Conservation (phyloP, 495 filamentous ascomycete genomes). For the Hypoxylon subgilvum region DNA sequence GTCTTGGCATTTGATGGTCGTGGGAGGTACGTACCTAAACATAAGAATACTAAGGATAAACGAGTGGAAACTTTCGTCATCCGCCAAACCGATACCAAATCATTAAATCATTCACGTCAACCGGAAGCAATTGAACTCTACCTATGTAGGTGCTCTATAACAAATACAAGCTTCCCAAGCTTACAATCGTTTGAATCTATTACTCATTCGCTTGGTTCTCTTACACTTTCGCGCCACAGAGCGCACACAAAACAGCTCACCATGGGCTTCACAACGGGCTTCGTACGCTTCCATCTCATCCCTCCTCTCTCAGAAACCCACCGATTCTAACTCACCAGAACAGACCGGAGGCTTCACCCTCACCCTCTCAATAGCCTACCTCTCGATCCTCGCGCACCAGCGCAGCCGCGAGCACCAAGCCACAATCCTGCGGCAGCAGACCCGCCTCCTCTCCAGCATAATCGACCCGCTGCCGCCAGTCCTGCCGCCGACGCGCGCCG, state of each 20-base stretch:
- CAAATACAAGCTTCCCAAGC: background rate
- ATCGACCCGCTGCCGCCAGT: slow-evolving; percentile 54
- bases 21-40: too few species aligned
- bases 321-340: slow-evolving; percentile 40
- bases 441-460: slow-evolving; percentile 64
- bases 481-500: slow-evolving; percentile 48
- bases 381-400: slow-evolving; percentile 76
- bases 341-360: slow-evolving; percentile 85
- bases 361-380: slow-evolving; percentile 80
- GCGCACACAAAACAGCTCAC: slow-evolving; percentile 29
- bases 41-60: background rate
- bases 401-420: slow-evolving; percentile 73
- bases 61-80: too few species aligned
- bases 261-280: slow-evolving; percentile 83
- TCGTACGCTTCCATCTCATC: slow-evolving; percentile 60
- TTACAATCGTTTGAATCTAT: background rate
- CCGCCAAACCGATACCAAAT: slow-evolving; percentile 13
- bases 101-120: background rate
- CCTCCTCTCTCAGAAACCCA: slow-evolving; percentile 14
- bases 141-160: too few species aligned
- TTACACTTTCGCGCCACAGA: slow-evolving; percentile 28
- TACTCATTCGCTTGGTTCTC: slow-evolving; percentile 18
- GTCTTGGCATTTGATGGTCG: slow-evolving; percentile 4
- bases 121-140: slow-evolving; percentile 10
- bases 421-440: slow-evolving; percentile 72